A percentile compares a stretch with the other conserved stretches of the same genome.
Conservation (phyloP, 352 stramenopile species). For the Phytophthora hybrid region DNA sequence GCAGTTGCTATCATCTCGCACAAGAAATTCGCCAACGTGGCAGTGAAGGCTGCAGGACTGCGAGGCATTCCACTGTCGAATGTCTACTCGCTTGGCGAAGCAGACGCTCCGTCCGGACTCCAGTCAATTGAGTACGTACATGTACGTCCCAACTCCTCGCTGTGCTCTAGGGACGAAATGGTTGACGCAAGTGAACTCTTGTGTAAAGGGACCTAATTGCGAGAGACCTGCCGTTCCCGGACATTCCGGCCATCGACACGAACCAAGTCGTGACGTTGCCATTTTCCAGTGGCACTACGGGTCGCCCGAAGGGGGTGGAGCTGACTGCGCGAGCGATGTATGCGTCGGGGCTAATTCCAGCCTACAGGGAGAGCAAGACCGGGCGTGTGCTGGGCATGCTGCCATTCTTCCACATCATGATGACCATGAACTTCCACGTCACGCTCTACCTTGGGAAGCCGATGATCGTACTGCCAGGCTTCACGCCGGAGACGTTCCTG, state of each 20-base stretch:
- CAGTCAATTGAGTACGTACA: slow-evolving; percentile 42
- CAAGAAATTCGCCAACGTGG: neutral
- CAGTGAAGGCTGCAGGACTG: neutral
- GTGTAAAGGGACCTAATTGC: slow-evolving; percentile 59
- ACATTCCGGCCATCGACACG: slow-evolving; percentile 24
- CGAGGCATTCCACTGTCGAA: slow-evolving; percentile 1
- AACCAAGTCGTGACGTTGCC: slow-evolving; percentile 61
- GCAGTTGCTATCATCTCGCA: neutral
- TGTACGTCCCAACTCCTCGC: no score
- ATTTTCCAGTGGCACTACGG: slow-evolving; percentile 94
- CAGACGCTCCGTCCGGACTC: neutral
- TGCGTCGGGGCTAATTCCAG: slow-evolving; percentile 69
- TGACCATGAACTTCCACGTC: slow-evolving; percentile 72
- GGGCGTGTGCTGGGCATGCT: slow-evolving; percentile 52
- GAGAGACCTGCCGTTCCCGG: slow-evolving; percentile 21
- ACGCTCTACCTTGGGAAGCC: slow-evolving; percentile 66
- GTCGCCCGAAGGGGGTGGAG: slow-evolving; percentile 89
- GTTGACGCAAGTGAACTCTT: neutral
- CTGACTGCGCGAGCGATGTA: slow-evolving; percentile 85
- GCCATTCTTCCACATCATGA: slow-evolving; percentile 95
- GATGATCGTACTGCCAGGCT: slow-evolving; percentile 84
- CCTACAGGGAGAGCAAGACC: slow-evolving; percentile 42
- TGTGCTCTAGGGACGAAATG: no score
- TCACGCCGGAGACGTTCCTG: slow-evolving; percentile 87
- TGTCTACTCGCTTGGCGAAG: slow-evolving; percentile 38